A percentile compares a stretch with the other conserved stretches of the same genome.
Conservation (phyloP, 2,329 filamentous ascomycete genomes). For the Penicillium sp. region DNA sequence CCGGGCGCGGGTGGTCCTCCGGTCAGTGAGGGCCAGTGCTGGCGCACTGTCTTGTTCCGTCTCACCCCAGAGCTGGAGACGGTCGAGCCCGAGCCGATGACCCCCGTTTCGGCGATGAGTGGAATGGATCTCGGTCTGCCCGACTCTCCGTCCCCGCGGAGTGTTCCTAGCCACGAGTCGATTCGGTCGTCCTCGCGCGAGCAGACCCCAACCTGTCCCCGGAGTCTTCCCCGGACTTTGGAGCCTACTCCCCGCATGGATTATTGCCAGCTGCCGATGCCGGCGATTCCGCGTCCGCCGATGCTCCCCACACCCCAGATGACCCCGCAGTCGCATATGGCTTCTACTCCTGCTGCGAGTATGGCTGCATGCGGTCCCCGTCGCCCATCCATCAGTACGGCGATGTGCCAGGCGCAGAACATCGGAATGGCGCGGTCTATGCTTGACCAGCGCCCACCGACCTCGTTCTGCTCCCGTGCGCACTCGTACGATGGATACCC, state of each 20-base stretch:
- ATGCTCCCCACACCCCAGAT: conserved; percentile 57
- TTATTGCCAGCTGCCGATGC: conserved; percentile 42
- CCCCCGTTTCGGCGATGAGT: conserved; percentile 22
- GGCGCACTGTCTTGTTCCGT: conserved; percentile 48
- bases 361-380: conserved; percentile 44
- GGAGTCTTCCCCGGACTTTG: conserved; percentile 42
- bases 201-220: conserved; percentile 28
- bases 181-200: conserved; percentile 23
- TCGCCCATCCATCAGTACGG: conserved; percentile 53
- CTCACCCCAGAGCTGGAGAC: conserved; percentile 55
- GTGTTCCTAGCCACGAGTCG: conserved; percentile 19
- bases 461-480: conserved; percentile 31
- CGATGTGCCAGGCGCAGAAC: conserved; percentile 54
- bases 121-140: conserved; percentile 24
- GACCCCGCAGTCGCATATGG: conserved; percentile 52
- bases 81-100: conserved; percentile 36
- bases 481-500: conserved; percentile 46
- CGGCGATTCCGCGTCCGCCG: conserved; percentile 50
- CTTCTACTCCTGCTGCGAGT: conserved; percentile 58
- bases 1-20: conserved; percentile 48
- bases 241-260: conserved; percentile 47
- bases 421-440: conserved; percentile 51
- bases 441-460: conserved; percentile 47
- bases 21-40: conserved; percentile 34
- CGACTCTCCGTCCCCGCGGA: conserved; percentile 31